These are phyloP conservation scores for Monosporozyma solicola DNA, from an alignment of 805 yeast genomes.

Conservation along the genomic window DNA sequence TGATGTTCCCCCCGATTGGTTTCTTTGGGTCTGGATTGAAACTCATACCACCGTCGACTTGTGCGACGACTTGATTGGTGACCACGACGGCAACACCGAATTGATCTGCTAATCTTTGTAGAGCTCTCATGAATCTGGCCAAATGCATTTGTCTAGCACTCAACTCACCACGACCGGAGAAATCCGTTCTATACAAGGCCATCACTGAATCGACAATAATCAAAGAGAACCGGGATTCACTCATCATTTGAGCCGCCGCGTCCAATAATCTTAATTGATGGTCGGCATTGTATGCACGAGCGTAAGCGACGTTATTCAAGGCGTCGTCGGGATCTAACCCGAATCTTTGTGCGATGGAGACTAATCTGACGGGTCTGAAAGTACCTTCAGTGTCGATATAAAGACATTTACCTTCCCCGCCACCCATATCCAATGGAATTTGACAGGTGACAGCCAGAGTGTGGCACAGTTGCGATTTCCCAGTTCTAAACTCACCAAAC, in stretches of 20 bases:
- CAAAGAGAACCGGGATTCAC: slow-evolving; percentile 82
- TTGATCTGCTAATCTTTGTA: slow-evolving; percentile 92
- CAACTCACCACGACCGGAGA: slow-evolving; percentile 89
- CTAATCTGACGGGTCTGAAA: slow-evolving; percentile 83
- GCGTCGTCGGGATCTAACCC: slow-evolving; percentile 91
- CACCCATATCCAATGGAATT: slow-evolving; percentile 92
- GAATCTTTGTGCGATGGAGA: slow-evolving; percentile 82
- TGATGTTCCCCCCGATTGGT: slow-evolving; percentile 96
- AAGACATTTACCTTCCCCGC: slow-evolving; percentile 96
- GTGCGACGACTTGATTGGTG: slow-evolving; percentile 95
- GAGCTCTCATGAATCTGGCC: slow-evolving; percentile 82
- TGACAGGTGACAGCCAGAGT: slow-evolving; percentile 96
- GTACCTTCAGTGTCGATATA: slow-evolving; percentile 97
- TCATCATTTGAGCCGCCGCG: slow-evolving; percentile 93
- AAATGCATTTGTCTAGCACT: slow-evolving; percentile 92
- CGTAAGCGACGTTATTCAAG: slow-evolving; percentile 94
- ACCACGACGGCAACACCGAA: slow-evolving; percentile 96
- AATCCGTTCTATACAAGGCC: slow-evolving; percentile 94
- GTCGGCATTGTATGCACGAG: slow-evolving; percentile 94
- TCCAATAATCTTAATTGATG: slow-evolving; percentile 82
- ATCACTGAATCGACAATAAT: slow-evolving; percentile 94
- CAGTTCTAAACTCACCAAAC: slow-evolving; percentile 96
- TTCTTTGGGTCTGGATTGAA: slow-evolving; percentile 96
- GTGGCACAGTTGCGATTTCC: slow-evolving; percentile 94
- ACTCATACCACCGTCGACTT: slow-evolving; percentile 77